Base-by-base conservation (phyloP, 371 early-diverging fungal species). In the Mortierella sp. region DNA sequence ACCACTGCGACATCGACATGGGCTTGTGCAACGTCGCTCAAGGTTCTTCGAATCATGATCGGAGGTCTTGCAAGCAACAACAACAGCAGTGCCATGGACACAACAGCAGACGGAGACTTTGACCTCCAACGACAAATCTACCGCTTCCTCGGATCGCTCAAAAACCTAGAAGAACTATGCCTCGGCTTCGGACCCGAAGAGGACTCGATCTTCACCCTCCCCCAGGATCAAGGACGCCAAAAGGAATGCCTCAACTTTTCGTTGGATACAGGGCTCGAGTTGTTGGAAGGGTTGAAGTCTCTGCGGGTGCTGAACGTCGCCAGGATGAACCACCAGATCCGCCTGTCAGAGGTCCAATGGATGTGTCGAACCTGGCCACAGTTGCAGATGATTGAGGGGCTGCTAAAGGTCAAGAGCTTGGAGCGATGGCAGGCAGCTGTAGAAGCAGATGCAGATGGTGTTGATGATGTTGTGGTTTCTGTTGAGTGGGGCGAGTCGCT, bases 301-400 rank as follows among this genome's bases (percentile, higher is more conserved):
- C 18, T 72, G 54, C 46, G 35, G 24, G 38, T 32, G 72, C 8
- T 49, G 49, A 72, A 35, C 6, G 71, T 71, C 14, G 27, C 46
- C 0, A 71, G 71, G 27, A 72, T 51, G 51, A 35, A 51, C 21
- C 72, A 72, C 7, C 54, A 21, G 29, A 72, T 72, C 49, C 38
- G 49, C 35, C 21, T 49, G 21, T 21, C 29, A 54, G 72, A 72
- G 35, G 54, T 72, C 1, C 46, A 72, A 38, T 72, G 72, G 72
- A 72, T 72, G 54, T 49, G 35, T 14, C 18, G 4, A 3, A 2
- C 12, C 8, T 72, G 72, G 72, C 72, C 72, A 7, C 27, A 27
- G 3, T 18, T 72, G 21, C 27, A 29, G 8, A 4, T 38, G 29
- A 71, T 71, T 14, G 46, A 71, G 4, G 71, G 71, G 0, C 29